phyloP scores from a whole-genome alignment of 345 rosid species.

The Carallia pectinifolia region DNA sequence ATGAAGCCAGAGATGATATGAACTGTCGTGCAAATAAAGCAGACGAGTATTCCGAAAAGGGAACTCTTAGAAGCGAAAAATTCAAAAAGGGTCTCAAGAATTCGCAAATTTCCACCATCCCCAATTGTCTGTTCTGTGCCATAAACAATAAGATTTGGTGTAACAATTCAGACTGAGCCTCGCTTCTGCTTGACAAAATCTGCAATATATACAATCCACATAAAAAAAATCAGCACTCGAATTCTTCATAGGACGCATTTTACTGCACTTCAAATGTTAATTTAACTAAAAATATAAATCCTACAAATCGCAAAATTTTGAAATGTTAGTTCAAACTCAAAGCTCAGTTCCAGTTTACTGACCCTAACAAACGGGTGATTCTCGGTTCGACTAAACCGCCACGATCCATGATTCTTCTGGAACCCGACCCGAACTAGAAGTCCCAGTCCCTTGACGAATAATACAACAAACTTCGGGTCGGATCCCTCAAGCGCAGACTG shows the following conservation, averaged over 20 bases:
- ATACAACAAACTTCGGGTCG: slow-evolving; percentile 42
- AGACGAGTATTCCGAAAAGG: slow-evolving; percentile 40
- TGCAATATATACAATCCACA: slow-evolving; percentile 29
- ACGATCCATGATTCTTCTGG: slow-evolving; percentile 41
- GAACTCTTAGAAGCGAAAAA: slow-evolving; percentile 51
- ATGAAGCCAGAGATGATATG: slow-evolving; percentile 62
- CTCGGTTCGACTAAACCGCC: slow-evolving; percentile 51
- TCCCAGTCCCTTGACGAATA: slow-evolving; percentile 71
- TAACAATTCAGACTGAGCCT: slow-evolving; percentile 63
- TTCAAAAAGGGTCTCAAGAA: slow-evolving; percentile 71
- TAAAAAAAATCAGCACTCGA: slow-evolving; percentile 4
- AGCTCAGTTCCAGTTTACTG: neutral
- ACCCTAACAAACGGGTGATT: slow-evolving; percentile 86
- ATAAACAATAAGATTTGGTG: slow-evolving; percentile 68
- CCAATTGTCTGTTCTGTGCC: slow-evolving; percentile 40
- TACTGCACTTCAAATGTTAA: neutral
- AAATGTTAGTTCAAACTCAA: neutral
- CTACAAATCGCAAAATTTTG: no score
- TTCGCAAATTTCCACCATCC: slow-evolving; percentile 64
- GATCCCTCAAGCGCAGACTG: slow-evolving; percentile 86
- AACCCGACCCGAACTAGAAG: slow-evolving; percentile 58
- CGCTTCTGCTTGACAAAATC: slow-evolving; percentile 65
- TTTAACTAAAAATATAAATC: neutral
- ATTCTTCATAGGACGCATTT: neutral
- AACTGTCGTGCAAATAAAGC: slow-evolving; percentile 57